Evolutionary conservation across 306 rosid genomes (phyloP).

Genomic region (cucumber (Cucumis sativus)): Cucumber_9930_V3 NC_026656.2:20386501-20387000

Average conservation of each 20-base stretch:
- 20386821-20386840: not conserved
- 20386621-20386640: not conserved
- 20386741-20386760: too few relatives aligned
- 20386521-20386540: constrained; percentile 77
- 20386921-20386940: not conserved
- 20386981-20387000: too few relatives aligned
- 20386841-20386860: too few relatives aligned
- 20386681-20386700: not conserved
- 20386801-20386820: too few relatives aligned
- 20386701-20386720: not conserved
- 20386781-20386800: too few relatives aligned
- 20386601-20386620: not conserved
- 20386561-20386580: not conserved
- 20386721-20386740: too few relatives aligned
- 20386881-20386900: not conserved
- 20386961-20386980: too few relatives aligned
- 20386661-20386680: not conserved
- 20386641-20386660: not conserved
- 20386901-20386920: not conserved
- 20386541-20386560: constrained; percentile 19
- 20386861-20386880: not conserved
- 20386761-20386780: too few relatives aligned
- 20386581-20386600: not conserved
- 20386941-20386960: too few relatives aligned
- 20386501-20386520: constrained; percentile 67